Conservation (phyloP, 2,329 filamentous ascomycete genomes). For the Leptographium flavum region DNA sequence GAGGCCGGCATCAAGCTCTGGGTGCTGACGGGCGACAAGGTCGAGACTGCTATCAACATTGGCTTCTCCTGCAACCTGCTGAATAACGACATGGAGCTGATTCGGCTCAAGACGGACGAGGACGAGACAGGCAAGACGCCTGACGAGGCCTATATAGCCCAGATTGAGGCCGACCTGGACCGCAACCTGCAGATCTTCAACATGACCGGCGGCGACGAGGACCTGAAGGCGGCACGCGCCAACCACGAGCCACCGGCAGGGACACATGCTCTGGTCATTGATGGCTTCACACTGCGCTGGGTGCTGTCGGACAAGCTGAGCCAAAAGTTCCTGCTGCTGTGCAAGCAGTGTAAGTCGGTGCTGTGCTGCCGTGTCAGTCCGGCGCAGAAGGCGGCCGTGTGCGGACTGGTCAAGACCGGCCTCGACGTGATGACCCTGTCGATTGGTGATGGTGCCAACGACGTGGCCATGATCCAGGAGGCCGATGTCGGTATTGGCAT, state of each 20-base stretch:
- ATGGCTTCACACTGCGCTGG: conserved; percentile 83
- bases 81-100: conserved; percentile 94
- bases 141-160: conserved; percentile 36
- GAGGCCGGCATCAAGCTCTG: conserved; percentile 95
- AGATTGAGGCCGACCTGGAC: conserved; percentile 59
- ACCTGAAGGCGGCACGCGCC: conserved; percentile 62
- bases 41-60: conserved; percentile 99
- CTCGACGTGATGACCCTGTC: conserved; percentile 93
- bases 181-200: conserved; percentile 58
- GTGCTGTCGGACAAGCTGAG: conserved; percentile 70
- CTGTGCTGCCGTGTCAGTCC: conserved; percentile 96
- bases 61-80: conserved; percentile 97
- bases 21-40: conserved; percentile 97
- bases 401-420: conserved; percentile 86
- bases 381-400: conserved; percentile 93
- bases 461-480: conserved; percentile 98
- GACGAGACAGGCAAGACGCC: conserved; percentile 39
- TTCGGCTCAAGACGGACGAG: conserved; percentile 75
- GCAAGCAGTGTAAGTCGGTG: conserved; percentile 93
- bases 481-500: conserved; percentile 97
- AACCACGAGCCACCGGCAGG: conserved; percentile 76
- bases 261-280: conserved; percentile 87
- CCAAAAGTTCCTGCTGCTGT: conserved; percentile 87
- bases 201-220: conserved; percentile 72
- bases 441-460: conserved; percentile 87